Base-by-base conservation (phyloP, 345 rosid genomes). In the Eucalyptus pauciflora region DNA sequence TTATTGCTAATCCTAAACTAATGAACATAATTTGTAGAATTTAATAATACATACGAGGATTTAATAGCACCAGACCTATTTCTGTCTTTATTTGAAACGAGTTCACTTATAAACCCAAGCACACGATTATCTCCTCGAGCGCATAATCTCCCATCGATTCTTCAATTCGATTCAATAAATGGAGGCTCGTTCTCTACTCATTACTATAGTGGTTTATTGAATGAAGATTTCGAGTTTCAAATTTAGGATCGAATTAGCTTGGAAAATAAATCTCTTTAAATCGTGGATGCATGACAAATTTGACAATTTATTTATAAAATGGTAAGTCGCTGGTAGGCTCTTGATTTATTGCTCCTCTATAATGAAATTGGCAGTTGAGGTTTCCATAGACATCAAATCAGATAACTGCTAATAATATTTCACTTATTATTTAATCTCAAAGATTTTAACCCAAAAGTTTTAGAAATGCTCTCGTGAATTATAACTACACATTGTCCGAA, bases 91-190 rank as follows among this genome's bases (percentile, higher is more conserved):
- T 64, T 3, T 29, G 8, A 64, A 4, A 64, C 18, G 10, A 64
- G 76, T 2, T 15, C 33, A 64, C 37, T 14, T n/a, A 4, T n/a
- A 14, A 64, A 64, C 37, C 33, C 8, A 27, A 64, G 33, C 4
- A 64, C 20, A 64, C 0, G 3, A 60, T 60, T 60, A 60, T 60
- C 76, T 2, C 37, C 76, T 64, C 2, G 1, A 64, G 20, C 2
- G 3, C 76, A 64, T 13, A 3, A 62, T 8, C 37, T 13, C 17
- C 0, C 2, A n/a, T 29, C 18, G 0, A n/a, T n/a, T 64, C 71
- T 64, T n/a, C 17, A 0, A 64, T 64, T 64, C 0, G 5, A 64
- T 64, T 64, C 37, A 64, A 64, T 64, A n/a, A 3, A 27, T 7
- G 76, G 3, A 64, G 37, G 76, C 67, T 13, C 14, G 1, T 29